Percentiles rank a stretch among this genome's conserved stretches.
phyloP scores from a whole-genome alignment of 2,329 filamentous ascomycete species.

The Phialemoniopsis sp. region DNA sequence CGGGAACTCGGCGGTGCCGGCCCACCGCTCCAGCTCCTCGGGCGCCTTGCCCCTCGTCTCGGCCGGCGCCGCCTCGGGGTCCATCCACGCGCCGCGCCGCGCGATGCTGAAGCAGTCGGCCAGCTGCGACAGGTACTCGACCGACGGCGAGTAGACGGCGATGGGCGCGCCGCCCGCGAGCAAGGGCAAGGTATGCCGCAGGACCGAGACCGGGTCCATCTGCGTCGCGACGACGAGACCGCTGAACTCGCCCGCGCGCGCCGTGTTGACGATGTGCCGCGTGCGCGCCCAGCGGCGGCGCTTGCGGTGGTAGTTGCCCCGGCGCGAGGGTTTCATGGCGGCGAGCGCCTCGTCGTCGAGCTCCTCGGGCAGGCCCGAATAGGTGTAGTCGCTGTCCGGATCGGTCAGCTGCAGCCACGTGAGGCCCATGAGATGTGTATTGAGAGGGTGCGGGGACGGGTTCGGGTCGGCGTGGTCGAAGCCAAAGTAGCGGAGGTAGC shows the following conservation, averaged over 20 bases:
- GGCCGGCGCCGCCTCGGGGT: constrained; percentile 22
- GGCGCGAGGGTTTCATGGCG: constrained; percentile 74
- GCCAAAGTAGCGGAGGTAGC: constrained; percentile 82
- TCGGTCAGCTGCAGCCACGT: constrained; percentile 90
- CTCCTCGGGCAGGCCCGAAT: constrained; percentile 59
- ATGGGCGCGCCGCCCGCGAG: constrained; percentile 79
- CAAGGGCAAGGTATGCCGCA: constrained; percentile 73
- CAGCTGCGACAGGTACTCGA: constrained; percentile 74
- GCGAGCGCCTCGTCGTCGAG: constrained; percentile 58
- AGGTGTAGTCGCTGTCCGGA: constrained; percentile 71
- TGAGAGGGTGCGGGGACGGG: constrained; percentile 70
- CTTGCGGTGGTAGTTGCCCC: constrained; percentile 86
- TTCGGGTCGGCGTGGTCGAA: constrained; percentile 69
- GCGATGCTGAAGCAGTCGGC: constrained; percentile 82
- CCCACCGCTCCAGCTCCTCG: constrained; percentile 51
- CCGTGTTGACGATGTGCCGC: constrained; percentile 68
- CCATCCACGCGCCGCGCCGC: constrained; percentile 69
- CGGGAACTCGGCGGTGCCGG: constrained; percentile 71
- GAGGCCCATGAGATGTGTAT: constrained; percentile 74
- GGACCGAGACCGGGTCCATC: constrained; percentile 75
- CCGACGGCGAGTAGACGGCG: constrained; percentile 76
- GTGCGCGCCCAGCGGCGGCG: constrained; percentile 74
- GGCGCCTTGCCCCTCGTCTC: constrained; percentile 37
- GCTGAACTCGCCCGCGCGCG: constrained; percentile 72
- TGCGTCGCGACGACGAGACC: constrained; percentile 77